These are phyloP conservation scores for Hamamelis virginiana DNA, from an alignment of 164 flowering plant species.

Conservation along the genomic window DNA sequence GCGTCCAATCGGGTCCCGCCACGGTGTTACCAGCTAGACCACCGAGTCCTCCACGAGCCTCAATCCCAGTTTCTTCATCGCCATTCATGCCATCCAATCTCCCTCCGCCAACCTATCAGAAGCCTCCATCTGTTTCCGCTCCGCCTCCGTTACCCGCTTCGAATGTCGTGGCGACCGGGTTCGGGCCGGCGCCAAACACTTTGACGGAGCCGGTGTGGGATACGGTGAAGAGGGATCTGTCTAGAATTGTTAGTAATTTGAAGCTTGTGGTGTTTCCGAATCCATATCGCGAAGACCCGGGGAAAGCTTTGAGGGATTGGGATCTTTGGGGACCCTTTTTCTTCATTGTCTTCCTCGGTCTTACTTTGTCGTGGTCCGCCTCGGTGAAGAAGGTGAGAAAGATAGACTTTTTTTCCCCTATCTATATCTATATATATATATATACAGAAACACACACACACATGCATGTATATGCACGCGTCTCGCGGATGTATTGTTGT, in stretches of 20 bases:
- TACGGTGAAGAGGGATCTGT: conserved; percentile 89
- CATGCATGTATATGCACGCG: too few relatives aligned
- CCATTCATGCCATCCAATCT: conserved; percentile 70
- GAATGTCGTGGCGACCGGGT: conserved; percentile 39
- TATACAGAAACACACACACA: too few relatives aligned
- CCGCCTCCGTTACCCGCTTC: conserved; percentile 25
- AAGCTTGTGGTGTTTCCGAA: conserved; percentile 97
- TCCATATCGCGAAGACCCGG: conserved; percentile 92
- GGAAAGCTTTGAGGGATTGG: conserved; percentile 97
- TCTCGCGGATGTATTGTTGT: too few relatives aligned
- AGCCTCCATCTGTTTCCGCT: conserved; percentile 25
- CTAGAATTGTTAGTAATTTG: conserved; percentile 88
- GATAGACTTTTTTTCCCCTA: not conserved
- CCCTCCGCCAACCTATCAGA: conserved; percentile 40
- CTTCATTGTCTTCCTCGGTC: conserved; percentile 94
- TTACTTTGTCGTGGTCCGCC: conserved; percentile 92
- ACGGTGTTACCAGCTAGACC: conserved; percentile 77
- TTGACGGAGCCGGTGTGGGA: conserved; percentile 97
- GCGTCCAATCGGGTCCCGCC: conserved; percentile 54
- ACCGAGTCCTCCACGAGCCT: conserved; percentile 74
- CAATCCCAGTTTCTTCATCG: conserved; percentile 78
- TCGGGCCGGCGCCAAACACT: conserved; percentile 78
- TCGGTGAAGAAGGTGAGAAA: conserved; percentile 83
- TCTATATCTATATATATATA: not conserved
- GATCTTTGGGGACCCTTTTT: conserved; percentile 99